phyloP scores from a whole-genome alignment of 768 basidiomycete species.

The Udeniomyces megalosporus region DNA sequence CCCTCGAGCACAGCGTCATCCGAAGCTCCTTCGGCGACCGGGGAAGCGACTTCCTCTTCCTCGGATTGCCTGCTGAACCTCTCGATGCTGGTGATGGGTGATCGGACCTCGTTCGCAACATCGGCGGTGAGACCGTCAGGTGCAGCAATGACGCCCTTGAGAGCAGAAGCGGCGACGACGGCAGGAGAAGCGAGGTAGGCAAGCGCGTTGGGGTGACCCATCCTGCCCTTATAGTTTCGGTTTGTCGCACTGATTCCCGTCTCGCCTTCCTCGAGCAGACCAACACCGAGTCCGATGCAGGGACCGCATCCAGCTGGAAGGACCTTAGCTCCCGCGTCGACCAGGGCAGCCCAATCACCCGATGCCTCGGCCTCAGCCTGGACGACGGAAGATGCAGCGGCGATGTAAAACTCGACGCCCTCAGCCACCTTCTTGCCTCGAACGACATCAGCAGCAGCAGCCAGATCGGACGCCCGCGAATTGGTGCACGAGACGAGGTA shows the following conservation, averaged over 20 bases:
- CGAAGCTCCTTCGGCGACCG: constrained; percentile 17
- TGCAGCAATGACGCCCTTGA: constrained; percentile 76
- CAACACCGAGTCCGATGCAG: constrained; percentile 89
- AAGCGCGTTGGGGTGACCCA: constrained; percentile 88
- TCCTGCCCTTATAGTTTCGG: constrained; percentile 95
- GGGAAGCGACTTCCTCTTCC: constrained; percentile 4
- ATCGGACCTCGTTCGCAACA: constrained; percentile 35
- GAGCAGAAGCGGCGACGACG: constrained; percentile 88
- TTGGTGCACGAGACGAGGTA: constrained; percentile 98
- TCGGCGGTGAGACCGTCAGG: constrained; percentile 51
- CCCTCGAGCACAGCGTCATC: constrained; percentile 44
- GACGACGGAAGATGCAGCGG: constrained; percentile 81
- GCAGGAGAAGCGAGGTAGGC: constrained; percentile 94
- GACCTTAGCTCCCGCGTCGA: constrained; percentile 77
- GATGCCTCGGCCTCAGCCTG: constrained; percentile 71
- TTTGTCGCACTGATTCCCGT: constrained; percentile 96
- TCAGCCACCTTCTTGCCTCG: constrained; percentile 58
- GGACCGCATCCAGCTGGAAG: constrained; percentile 94
- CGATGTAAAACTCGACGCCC: constrained; percentile 92
- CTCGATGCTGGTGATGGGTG: constrained; percentile 24
- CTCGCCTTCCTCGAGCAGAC: constrained; percentile 83
- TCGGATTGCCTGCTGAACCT: constrained; percentile 23
- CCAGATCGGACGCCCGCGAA: constrained; percentile 84
- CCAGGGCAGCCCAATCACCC: constrained; percentile 76
- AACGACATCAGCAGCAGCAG: constrained; percentile 80